Evolutionary conservation across 192 early-diverging fungal genomes (phyloP).

Genomic region (Mortierella claussenii): DNA sequence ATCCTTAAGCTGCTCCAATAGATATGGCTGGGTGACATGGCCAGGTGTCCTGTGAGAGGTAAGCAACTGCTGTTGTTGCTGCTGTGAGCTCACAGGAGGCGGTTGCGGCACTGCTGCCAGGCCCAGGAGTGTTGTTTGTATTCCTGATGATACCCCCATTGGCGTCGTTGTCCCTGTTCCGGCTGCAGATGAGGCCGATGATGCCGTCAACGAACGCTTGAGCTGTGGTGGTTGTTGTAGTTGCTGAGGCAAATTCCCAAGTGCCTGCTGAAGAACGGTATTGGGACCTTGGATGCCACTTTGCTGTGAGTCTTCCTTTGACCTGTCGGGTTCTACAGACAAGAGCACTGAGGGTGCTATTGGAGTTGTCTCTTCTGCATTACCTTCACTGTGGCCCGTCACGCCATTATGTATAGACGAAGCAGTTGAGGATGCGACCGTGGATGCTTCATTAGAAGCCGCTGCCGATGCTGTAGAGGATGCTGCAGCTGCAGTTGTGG

Average conservation of each 20-base stretch:
- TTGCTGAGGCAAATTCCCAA: not conserved
- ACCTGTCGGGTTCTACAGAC: not conserved
- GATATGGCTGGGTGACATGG: conserved; percentile 45
- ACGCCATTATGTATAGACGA: not conserved
- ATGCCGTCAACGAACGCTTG: not conserved
- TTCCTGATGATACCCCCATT: not conserved
- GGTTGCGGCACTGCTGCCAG: not conserved
- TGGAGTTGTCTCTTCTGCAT: not conserved
- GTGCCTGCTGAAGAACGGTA: not conserved
- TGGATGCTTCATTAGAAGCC: not conserved
- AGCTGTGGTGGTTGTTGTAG: not conserved
- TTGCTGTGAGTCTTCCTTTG: not conserved
- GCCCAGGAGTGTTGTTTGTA: not conserved
- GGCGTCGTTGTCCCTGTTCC: not conserved
- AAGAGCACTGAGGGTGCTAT: not conserved
- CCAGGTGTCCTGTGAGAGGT: conserved; percentile 30
- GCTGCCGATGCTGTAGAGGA: not conserved
- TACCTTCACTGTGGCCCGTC: not conserved
- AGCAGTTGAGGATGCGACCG: not conserved
- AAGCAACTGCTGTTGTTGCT: conserved; percentile 25
- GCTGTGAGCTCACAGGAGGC: conserved; percentile 15
- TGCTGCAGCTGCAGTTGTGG: not conserved
- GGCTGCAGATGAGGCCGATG: not conserved
- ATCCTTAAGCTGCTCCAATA: conserved; percentile 44
- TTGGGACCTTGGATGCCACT: not conserved